These are phyloP conservation scores for Triticum dicoccoides DNA, from an alignment of 176 grass and related monocot genomes.

Conservation along the genomic window DNA sequence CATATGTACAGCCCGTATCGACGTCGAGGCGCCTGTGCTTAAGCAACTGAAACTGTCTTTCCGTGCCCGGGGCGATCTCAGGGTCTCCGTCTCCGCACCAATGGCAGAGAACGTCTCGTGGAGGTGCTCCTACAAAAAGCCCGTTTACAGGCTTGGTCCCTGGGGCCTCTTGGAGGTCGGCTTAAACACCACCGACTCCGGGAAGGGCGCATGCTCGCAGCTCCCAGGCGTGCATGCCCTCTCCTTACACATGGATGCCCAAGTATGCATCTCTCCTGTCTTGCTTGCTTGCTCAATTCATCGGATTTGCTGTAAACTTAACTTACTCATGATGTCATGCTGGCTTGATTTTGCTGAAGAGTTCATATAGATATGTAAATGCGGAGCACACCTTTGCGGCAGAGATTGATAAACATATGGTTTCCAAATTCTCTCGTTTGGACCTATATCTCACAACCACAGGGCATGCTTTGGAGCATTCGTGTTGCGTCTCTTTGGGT, in stretches of 20 bases:
- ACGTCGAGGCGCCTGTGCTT: background rate
- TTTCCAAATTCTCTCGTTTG: background rate
- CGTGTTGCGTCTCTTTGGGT: background rate
- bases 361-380: too few species aligned
- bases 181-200: background rate
- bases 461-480: background rate
- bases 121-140: background rate
- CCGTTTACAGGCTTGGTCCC: background rate
- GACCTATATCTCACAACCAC: background rate
- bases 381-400: background rate
- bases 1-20: background rate
- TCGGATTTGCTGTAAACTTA: background rate
- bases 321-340: too few species aligned
- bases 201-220: background rate
- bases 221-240: background rate
- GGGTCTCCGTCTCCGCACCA: background rate
- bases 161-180: background rate
- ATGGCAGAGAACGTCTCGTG: background rate
- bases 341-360: too few species aligned
- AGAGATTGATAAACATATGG: background rate
- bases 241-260: background rate
- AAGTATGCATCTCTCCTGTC: background rate
- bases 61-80: background rate
- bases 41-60: background rate
- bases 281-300: background rate